phyloP scores from a whole-genome alignment of 2,329 filamentous ascomycete genomes.

The Talaromyces verruculosus region DNA sequence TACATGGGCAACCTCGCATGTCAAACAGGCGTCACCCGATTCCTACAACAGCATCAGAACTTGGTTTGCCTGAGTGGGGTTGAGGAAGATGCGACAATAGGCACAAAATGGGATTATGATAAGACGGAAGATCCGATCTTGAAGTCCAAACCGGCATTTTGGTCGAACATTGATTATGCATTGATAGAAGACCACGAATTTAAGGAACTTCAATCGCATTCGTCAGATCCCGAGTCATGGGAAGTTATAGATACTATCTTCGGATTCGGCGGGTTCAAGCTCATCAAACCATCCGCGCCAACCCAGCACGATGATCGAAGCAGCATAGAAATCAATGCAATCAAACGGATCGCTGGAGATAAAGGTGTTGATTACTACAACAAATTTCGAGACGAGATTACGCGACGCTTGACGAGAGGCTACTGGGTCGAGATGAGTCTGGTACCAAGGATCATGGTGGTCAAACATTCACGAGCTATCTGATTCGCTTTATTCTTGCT shows the following conservation, averaged over 20 bases:
- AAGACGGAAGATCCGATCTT: slow-evolving; percentile 56
- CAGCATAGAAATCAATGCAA: slow-evolving; percentile 35
- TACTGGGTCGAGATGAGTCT: slow-evolving; percentile 58
- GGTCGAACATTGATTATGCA: slow-evolving; percentile 60
- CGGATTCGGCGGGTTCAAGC: slow-evolving; percentile 52
- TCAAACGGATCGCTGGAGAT: slow-evolving; percentile 39
- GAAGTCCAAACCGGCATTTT: slow-evolving; percentile 55
- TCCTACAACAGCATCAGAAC: slow-evolving; percentile 47
- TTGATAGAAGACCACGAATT: slow-evolving; percentile 48
- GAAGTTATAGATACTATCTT: slow-evolving; percentile 51
- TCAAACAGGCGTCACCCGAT: slow-evolving; percentile 63
- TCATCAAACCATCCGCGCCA: slow-evolving; percentile 43
- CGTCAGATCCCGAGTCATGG: slow-evolving; percentile 47
- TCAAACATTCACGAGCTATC: slow-evolving; percentile 37
- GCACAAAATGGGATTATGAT: slow-evolving; percentile 56
- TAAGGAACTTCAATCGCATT: neutral
- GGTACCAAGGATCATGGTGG: slow-evolving; percentile 55
- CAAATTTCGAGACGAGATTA: slow-evolving; percentile 25
- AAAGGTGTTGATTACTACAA: slow-evolving; percentile 32
- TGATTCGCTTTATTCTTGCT: neutral
- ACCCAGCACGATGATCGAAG: slow-evolving; percentile 17
- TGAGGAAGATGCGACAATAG: slow-evolving; percentile 11
- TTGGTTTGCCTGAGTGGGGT: slow-evolving; percentile 21
- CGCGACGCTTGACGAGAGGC: slow-evolving; percentile 43
- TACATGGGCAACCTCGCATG: slow-evolving; percentile 63